phyloP scores from a whole-genome alignment of 805 yeast genomes.

The Saturnispora mendoncae region DNA sequence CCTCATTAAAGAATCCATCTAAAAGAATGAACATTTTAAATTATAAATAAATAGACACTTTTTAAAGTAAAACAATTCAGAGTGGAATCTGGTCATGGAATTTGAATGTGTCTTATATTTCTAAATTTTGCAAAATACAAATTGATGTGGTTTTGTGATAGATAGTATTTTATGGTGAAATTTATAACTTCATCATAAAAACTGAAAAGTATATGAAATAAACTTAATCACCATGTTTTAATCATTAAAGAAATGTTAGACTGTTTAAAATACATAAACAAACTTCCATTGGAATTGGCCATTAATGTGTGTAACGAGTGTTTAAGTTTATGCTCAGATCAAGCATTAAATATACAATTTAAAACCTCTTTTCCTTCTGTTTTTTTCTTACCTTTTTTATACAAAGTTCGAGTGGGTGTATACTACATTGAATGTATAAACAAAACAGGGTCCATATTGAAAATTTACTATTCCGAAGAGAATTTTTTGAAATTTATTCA shows the following conservation, averaged over 20 bases:
- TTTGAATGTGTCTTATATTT: too few relatives aligned
- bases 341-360: neutral
- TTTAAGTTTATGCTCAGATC: constrained; percentile 6
- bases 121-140: neutral
- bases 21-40: constrained; percentile 6
- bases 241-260: too few relatives aligned
- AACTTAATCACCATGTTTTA: too few relatives aligned
- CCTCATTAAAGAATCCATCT: neutral
- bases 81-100: too few relatives aligned
- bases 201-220: too few relatives aligned
- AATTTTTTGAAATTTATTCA: neutral
- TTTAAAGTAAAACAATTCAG: too few relatives aligned
- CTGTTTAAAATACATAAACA: neutral
- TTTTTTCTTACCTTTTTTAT: constrained; percentile 3
- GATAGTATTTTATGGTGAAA: neutral
- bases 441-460: neutral
- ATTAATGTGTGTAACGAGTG: constrained; percentile 3
- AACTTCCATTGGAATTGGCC: constrained; percentile 3
- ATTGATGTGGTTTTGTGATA: neutral
- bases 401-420: neutral
- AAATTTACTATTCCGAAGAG: neutral
- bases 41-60: constrained; percentile 2
- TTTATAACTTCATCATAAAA: too few relatives aligned
- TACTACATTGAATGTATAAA: constrained; percentile 1
- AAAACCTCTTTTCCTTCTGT: neutral